A percentile compares a stretch with the other conserved stretches of the same genome.
Conservation (phyloP, 2,329 filamentous ascomycete species). For the Dothidotthia symphoricarpi region DNA sequence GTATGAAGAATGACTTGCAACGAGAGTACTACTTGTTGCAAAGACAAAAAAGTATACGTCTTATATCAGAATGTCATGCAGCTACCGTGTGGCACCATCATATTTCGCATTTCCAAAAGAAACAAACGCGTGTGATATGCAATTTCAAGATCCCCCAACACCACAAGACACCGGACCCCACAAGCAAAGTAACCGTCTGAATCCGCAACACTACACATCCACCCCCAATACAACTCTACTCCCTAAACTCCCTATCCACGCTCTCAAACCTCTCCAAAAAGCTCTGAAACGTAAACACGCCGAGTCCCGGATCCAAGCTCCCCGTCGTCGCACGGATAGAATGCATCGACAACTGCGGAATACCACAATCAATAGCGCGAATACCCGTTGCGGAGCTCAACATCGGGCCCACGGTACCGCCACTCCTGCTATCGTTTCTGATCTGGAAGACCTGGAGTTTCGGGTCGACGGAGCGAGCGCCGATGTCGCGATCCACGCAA, state of each 20-base stretch:
- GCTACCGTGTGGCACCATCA: too few relatives aligned
- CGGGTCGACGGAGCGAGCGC: constrained; percentile 49
- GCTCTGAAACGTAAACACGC: constrained; percentile 82
- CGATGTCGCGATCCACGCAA: constrained; percentile 62
- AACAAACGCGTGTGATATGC: too few relatives aligned
- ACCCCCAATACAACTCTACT: constrained; percentile 10
- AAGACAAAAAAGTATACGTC: too few relatives aligned
- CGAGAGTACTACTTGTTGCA: too few relatives aligned
- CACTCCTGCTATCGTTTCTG: constrained; percentile 82
- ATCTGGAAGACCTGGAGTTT: constrained; percentile 90
- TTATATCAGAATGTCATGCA: too few relatives aligned
- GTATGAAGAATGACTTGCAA: too few relatives aligned
- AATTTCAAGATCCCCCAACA: too few relatives aligned
- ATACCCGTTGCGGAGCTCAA: constrained; percentile 78
- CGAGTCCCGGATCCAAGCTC: constrained; percentile 78
- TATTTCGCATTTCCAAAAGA: too few relatives aligned
- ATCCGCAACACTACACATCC: too few relatives aligned
- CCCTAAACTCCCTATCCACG: constrained; percentile 75
- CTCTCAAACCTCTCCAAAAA: constrained; percentile 85
- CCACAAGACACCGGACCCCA: too few relatives aligned
- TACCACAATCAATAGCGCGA: constrained; percentile 79
- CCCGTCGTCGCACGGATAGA: constrained; percentile 87
- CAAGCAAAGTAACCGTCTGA: too few relatives aligned
- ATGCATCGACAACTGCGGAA: constrained; percentile 94
- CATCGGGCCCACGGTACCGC: constrained; percentile 94